Base-by-base conservation (phyloP, 1,139 yeast genomes). In the Pichia sp. region DNA sequence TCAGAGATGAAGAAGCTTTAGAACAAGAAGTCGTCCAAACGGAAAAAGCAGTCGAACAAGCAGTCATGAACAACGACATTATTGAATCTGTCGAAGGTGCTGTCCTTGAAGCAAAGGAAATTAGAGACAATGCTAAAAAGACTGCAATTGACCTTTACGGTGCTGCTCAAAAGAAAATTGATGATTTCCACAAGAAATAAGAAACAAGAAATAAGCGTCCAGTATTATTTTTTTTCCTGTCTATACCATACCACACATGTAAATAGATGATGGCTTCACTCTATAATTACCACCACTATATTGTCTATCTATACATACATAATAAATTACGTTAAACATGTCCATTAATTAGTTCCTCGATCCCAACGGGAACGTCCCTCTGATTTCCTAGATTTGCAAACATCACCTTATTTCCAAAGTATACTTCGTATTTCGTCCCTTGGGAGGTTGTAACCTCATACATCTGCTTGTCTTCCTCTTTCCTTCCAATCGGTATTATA, bases 1-100 rank as follows among this genome's bases (percentile, higher is more conserved):
- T 88, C 50, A 75, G 82, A 58, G 91, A 79, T 37, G 93, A 80
- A 43, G 91, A 72, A 29, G 75, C 69, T 33, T 47, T 41, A n/a
- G 30, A 37, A 23, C 18, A 48, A 21, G 44, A 39, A 21, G 39
- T 35, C 11, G 37, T 32, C 21, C 34, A 42, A 21, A 32, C 37
- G 10, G 35, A 46, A 27, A 41, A 45, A 27, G 45, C 42, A 5
- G 38, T 39, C 19, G 44, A 41, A 15, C 43, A 40, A 27, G 47
- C 47, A 14, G 47, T 37, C 9, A 38, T 45, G 41, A 44, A 44
- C 23, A 32, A 40, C 14, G 47, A 40, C 22, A 37, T 42, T 18
- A 40, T 45, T n/a, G 45, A 44, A 31, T 41, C 40, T 4, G 32
- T 37, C 20, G 55, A 47, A 32, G 41, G 41, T 29, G 50, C 46